Conservation (phyloP, 2,329 filamentous ascomycete genomes). For the Aspergillus cejpii region DNA sequence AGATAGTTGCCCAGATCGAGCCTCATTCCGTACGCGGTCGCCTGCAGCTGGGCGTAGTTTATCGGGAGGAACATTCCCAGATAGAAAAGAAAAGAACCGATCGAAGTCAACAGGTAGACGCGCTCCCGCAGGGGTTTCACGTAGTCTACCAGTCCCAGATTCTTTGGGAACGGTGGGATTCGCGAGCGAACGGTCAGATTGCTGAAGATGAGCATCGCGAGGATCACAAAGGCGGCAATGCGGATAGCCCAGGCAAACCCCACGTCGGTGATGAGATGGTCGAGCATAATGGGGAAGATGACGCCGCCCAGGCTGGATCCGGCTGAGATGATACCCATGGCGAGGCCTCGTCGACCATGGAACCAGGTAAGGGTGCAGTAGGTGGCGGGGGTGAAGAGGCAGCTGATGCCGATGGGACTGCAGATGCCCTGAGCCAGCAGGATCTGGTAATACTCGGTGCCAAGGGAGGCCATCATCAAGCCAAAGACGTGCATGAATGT, state of each 20-base stretch:
- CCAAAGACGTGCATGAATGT: conserved; percentile 17
- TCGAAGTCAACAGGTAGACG: conserved; percentile 19
- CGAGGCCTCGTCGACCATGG: conserved; percentile 16
- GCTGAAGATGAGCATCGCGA: neutral
- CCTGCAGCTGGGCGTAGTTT: conserved; percentile 46
- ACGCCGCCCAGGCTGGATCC: conserved; percentile 20
- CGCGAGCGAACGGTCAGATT: neutral
- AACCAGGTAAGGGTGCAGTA: conserved; percentile 24
- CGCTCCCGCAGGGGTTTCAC: conserved; percentile 20
- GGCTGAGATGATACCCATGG: conserved; percentile 19
- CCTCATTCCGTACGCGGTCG: conserved; percentile 46
- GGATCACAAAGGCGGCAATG: conserved; percentile 6
- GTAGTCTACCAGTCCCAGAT: conserved; percentile 13
- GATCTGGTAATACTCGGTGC: conserved; percentile 23
- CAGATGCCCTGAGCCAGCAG: conserved; percentile 20
- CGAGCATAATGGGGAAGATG: conserved; percentile 19
- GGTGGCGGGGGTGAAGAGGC: conserved; percentile 20
- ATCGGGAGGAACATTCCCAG: conserved; percentile 56
- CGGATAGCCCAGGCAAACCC: conserved; percentile 15
- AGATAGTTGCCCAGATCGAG: conserved; percentile 46
- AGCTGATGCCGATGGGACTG: conserved; percentile 14
- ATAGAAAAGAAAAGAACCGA: conserved; percentile 42
- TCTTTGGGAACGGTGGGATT: neutral
- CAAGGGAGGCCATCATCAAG: conserved; percentile 26
- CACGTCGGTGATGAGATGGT: conserved; percentile 6